A percentile compares a stretch with the other conserved stretches of the same genome.
Evolutionary conservation across 805 yeast species (phyloP).

Genomic region (Sugiyamaella americana): DNA sequence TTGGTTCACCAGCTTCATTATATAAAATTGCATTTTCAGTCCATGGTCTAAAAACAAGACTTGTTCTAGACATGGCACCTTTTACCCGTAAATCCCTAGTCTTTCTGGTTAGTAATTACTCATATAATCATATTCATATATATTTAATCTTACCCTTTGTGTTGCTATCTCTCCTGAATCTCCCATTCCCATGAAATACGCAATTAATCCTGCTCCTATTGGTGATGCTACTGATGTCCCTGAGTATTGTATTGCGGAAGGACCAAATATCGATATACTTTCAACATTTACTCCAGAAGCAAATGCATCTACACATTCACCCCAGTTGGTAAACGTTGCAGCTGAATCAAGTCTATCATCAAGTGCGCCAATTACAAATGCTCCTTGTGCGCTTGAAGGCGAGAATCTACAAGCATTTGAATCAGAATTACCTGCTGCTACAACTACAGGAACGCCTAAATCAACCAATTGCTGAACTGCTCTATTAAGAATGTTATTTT

Average conservation of each 20-base stretch:
- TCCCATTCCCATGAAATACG: conserved; percentile 52
- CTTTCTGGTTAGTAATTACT: conserved; percentile 1
- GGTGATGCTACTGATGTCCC: conserved; percentile 99
- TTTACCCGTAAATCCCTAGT: conserved; percentile 11
- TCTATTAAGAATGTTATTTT: conserved; percentile 22
- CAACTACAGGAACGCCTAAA: conserved; percentile 27
- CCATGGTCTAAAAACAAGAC: conserved; percentile 22
- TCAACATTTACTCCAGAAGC: conserved; percentile 83
- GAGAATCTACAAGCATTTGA: conserved; percentile 76
- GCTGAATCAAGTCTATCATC: conserved; percentile 65
- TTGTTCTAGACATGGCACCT: conserved; percentile 15
- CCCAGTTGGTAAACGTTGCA: conserved; percentile 87
- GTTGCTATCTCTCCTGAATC: conserved; percentile 20
- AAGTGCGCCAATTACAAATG: conserved; percentile 83
- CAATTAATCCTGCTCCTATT: conserved; percentile 81
- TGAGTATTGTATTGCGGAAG: conserved; percentile 17
- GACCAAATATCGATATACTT: conserved; percentile 35
- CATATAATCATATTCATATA: no score
- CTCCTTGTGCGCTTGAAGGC: conserved; percentile 72
- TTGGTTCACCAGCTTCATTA: conserved; percentile 26
- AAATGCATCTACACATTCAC: conserved; percentile 80
- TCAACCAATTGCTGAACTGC: conserved; percentile 25
- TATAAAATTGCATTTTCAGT: conserved; percentile 24
- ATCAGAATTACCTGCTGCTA: conserved; percentile 60
- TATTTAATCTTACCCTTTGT: conserved; percentile 18